These are phyloP conservation scores for Sporothrix sp. DNA, from an alignment of 2,329 filamentous ascomycete species.

Conservation along the genomic window DNA sequence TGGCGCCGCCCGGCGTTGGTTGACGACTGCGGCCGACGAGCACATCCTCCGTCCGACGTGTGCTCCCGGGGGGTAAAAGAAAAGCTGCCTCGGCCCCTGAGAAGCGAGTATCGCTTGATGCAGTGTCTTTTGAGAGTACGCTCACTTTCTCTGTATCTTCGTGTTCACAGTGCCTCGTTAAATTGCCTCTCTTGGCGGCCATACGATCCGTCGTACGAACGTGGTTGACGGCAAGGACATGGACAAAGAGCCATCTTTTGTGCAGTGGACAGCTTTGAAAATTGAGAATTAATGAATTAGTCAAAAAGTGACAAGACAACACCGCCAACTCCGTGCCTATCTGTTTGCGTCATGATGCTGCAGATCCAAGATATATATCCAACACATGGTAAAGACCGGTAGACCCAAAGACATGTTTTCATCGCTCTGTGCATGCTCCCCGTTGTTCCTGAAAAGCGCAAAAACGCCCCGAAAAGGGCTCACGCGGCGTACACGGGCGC, in stretches of 20 bases:
- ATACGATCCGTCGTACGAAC: background rate
- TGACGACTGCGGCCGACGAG: no score
- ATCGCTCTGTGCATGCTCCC: no score
- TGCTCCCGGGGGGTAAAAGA: no score
- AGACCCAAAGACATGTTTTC: no score
- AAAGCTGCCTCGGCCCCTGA: no score
- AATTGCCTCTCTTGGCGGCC: conserved; percentile 4
- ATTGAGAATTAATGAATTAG: no score
- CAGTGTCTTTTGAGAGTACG: background rate
- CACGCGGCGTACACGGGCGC: conserved; percentile 29
- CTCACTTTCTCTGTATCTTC: background rate
- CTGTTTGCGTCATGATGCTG: background rate
- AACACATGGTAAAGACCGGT: no score
- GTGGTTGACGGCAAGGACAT: no score
- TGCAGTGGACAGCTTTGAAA: no score
- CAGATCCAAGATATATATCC: background rate
- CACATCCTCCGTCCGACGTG: no score
- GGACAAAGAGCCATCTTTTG: background rate
- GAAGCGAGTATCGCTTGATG: no score
- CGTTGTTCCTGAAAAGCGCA: background rate
- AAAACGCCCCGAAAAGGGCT: background rate
- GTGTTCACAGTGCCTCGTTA: background rate
- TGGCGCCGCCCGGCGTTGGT: background rate
- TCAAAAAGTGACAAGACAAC: background rate
- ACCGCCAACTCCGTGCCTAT: conserved; percentile 7